Conservation (phyloP, 768 basidiomycete species). For the Boletus reticuloceps region DNA sequence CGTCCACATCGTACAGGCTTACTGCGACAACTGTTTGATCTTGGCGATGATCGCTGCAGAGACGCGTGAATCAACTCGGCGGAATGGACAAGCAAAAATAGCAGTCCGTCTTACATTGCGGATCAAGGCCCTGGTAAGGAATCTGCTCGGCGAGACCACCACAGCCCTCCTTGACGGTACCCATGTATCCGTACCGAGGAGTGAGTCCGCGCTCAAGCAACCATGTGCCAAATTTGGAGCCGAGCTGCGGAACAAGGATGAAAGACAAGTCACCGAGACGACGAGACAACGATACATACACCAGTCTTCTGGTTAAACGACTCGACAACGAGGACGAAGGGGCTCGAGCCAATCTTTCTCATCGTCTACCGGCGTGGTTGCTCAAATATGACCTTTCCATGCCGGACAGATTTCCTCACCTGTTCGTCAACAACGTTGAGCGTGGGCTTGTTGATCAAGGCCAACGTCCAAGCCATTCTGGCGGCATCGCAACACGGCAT, state of each 20-base stretch:
- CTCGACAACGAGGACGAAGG: slow-evolving; percentile 84
- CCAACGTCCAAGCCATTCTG: slow-evolving; percentile 77
- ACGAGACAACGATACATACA: slow-evolving; percentile 29
- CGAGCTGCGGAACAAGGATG: slow-evolving; percentile 43
- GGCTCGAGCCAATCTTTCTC: slow-evolving; percentile 66
- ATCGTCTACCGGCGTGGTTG: slow-evolving; percentile 40
- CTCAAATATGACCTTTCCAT: background rate
- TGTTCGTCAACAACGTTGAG: slow-evolving; percentile 84
- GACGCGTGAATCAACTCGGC: background rate
- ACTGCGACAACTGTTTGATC: slow-evolving; percentile 42
- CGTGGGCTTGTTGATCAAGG: slow-evolving; percentile 81
- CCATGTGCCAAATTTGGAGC: slow-evolving; percentile 85
- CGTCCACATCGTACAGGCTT: background rate
- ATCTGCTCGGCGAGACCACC: slow-evolving; percentile 84
- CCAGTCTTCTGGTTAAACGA: slow-evolving; percentile 89
- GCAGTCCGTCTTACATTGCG: slow-evolving; percentile 53
- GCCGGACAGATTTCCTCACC: slow-evolving; percentile 33
- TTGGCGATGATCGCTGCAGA: slow-evolving; percentile 43
- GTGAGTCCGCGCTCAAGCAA: slow-evolving; percentile 77
- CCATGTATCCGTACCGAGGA: slow-evolving; percentile 81
- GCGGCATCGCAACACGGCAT: slow-evolving; percentile 75
- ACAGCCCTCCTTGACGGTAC: slow-evolving; percentile 71
- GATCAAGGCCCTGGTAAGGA: slow-evolving; percentile 75
- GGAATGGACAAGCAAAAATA: background rate
- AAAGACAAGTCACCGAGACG: background rate